Base-by-base conservation (phyloP, 2,329 filamentous ascomycete species). In the Parascedosporium putredinis region DNA sequence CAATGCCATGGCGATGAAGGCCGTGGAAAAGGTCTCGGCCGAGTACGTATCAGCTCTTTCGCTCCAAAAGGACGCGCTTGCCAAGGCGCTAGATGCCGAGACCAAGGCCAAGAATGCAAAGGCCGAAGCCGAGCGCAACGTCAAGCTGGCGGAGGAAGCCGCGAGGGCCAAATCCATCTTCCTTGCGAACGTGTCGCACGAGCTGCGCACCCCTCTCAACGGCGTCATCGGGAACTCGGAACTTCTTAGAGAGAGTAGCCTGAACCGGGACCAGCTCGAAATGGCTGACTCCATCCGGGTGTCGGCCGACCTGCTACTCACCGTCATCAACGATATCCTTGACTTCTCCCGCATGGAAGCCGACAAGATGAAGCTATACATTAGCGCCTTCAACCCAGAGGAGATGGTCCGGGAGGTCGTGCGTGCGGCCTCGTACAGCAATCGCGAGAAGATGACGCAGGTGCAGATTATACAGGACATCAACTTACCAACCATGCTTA, bases 291-390 rank as follows among this genome's bases (percentile, higher is more conserved):
- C 88, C 14, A 93, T 94, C 50, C 81, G 88, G 46, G 77, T 90
- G 27, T 94, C 87, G 45, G 88, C 88, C 0, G 89, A 96, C 61
- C 81, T 93, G 14, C 69, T 96, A 12, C 72, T 96, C 23, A 93
- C 89, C 0, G 88, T 96, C 45, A 96, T 96, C 68, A 96, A 96
- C 60, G 91, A 97, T 60, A 95, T 96, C 49, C 73, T 96, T 4
- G 91, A 97, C 65, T 94, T 95, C 62, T 95, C 89, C 24, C 94
- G 95, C 65, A 88, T 93, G 70, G 88, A 95, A 63, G 88, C 86
- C 2, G 87, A 90, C 57, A 84, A 88, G 63, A 83, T 95, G 70
- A 88, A 93, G 62, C 77, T 90, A 1, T 87, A 87, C 61, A 75
- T 83, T 52, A 82, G 81, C 50, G 78, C 79, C 6, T 84, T 84